Evolutionary conservation across 768 basidiomycete species (phyloP), one percentile per base, ranked within the genome.

Genomic region (Coprinopsis strossmayeri): DNA sequence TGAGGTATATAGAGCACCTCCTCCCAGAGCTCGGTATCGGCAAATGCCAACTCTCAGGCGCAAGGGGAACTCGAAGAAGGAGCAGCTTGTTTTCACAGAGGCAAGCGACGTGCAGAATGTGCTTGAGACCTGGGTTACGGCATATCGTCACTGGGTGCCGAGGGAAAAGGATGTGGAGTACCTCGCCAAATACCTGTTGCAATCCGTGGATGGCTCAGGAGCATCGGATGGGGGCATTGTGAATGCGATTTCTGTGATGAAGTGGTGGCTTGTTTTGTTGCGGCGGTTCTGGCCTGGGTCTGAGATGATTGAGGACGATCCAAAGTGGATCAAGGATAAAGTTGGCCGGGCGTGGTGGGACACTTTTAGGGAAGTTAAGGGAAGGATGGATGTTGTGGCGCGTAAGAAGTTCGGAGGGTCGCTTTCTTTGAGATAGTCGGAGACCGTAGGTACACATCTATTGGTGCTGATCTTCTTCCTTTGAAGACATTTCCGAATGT

Each of bases 261-360:
- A 77, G 57, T 94, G 86, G 87, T 93, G 91, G 92, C 63, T 81
- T 53, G 72, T 84, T 26, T 60, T 93, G 23, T 61, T 91, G 56
- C 68, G 83, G 56, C 67, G 82, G 52, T 64, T 77, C 57, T 91
- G 84, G 76, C 76, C 71, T 10, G 64, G 69, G 2, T 76, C 76
- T 47, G 84, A 87, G 62, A 17, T 40, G 18, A 56, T 65, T 48
- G 61, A 65, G 26, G 71, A 69, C 20, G 63, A 41, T 52, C 57
- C 58, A 61, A 62, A 51, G 54, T 54, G 52, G 62, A 66, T 48
- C 65, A 66, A 47, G 52, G 68, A 59, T 64, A 66, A 28, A 61
- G 71, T 86, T 35, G 89, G 82, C 1, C 70, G 71, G 59, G 78
- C 78, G 32, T 94, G 91, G 92, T 94, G 91, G 91, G 70, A 66